A percentile compares a stretch with the other conserved stretches of the same genome.
phyloP scores from a whole-genome alignment of 805 yeast species.

The Lipomyces sp. region DNA sequence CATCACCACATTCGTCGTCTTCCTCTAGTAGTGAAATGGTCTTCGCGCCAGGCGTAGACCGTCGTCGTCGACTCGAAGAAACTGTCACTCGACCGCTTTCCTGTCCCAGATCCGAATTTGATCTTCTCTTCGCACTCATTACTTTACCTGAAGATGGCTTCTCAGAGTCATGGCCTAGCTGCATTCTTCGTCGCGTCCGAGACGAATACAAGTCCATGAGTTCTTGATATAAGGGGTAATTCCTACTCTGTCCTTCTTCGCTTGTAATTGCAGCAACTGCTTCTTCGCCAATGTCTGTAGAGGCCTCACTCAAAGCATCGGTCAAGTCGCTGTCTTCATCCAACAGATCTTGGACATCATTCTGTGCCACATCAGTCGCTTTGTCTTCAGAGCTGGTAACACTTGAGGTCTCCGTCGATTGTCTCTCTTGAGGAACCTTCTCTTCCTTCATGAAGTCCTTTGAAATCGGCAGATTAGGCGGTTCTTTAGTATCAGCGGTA shows the following conservation, averaged over 20 bases:
- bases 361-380: neutral
- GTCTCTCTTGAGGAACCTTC: no score
- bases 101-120: neutral
- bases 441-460: no score
- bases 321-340: conserved; percentile 4
- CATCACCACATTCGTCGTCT: neutral
- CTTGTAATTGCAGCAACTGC: conserved; percentile 1
- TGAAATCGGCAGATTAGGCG: neutral
- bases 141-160: conserved; percentile 11
- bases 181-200: conserved; percentile 21
- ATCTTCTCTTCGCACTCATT: neutral
- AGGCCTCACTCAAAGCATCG: conserved; percentile 23
- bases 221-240: conserved; percentile 17
- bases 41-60: conserved; percentile 19
- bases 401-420: no score
- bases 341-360: conserved; percentile 1
- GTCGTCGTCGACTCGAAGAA: conserved; percentile 17
- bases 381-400: neutral
- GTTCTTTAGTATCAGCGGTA: neutral
- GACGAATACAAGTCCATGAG: conserved; percentile 19
- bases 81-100: no score
- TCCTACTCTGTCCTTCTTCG: conserved; percentile 11
- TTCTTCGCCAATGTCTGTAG: conserved; percentile 17
- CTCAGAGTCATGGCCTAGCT: neutral
- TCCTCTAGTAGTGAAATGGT: neutral